Conservation (phyloP, 1,284 basidiomycete genomes). For the Amylostereum areolatum region DNA sequence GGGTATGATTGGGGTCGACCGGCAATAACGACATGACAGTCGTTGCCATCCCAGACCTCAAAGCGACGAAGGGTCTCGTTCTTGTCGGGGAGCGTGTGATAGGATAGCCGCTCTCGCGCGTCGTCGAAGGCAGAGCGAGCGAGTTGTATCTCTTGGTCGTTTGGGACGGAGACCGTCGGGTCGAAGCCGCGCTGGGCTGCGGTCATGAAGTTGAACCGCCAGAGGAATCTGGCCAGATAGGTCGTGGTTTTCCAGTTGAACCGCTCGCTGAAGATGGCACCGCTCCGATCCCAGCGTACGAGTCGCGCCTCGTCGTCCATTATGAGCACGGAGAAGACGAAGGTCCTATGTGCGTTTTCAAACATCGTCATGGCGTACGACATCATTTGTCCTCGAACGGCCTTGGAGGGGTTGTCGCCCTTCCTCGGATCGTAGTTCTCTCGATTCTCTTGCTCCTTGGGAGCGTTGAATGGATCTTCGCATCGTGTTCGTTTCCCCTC, state of each 20-base stretch:
- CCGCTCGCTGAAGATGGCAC: not conserved
- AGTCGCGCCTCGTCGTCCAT: not conserved
- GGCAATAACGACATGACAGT: not conserved
- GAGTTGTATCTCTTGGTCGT: not conserved
- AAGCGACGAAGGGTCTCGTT: not conserved
- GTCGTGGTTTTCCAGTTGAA: not conserved
- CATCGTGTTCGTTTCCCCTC: too few relatives aligned
- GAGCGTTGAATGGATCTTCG: too few relatives aligned
- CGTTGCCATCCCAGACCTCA: not conserved
- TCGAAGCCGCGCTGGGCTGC: not conserved
- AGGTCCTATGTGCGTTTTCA: not conserved
- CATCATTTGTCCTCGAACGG: not conserved
- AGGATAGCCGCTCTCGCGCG: not conserved
- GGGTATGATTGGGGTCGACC: not conserved
- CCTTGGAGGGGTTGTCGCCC: too few relatives aligned
- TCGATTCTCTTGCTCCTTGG: too few relatives aligned
- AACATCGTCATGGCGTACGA: not conserved
- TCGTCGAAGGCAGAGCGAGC: not conserved
- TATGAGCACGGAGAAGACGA: not conserved
- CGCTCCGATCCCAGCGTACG: not conserved
- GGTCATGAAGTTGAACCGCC: not conserved
- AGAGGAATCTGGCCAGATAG: not conserved
- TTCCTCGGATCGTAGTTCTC: too few relatives aligned
- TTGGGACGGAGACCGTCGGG: not conserved
- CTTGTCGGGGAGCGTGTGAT: not conserved